Percentiles rank a stretch among this genome's conserved stretches.
Evolutionary conservation across 139 green algal genomes (phyloP).

Genomic region (Penium margaritaceum): DNA sequence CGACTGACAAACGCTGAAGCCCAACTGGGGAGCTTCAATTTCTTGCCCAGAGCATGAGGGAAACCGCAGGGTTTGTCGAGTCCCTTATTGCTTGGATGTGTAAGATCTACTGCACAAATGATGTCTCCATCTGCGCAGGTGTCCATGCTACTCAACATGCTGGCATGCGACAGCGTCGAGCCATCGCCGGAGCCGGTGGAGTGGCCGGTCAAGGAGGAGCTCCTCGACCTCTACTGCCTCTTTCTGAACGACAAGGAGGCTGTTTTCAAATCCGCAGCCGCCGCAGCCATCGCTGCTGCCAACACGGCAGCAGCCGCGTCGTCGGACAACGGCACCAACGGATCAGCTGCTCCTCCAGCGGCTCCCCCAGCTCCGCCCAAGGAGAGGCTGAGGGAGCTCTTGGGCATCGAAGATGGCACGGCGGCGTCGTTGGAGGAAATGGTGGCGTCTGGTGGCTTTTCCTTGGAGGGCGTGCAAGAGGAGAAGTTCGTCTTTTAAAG

Average conservation of each 20-base stretch:
- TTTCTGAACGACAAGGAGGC: conserved; percentile 45
- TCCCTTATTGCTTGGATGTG: no score
- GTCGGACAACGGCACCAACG: no score
- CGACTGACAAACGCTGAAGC: no score
- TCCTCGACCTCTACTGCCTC: conserved; percentile 76
- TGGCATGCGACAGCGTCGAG: conserved; percentile 48
- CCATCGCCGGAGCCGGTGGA: conserved; percentile 49
- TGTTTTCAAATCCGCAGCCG: neutral
- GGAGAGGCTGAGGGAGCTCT: conserved; percentile 14
- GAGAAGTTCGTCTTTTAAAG: conserved; percentile 38
- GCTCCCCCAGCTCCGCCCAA: no score
- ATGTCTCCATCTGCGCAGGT: neutral
- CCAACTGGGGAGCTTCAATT: no score
- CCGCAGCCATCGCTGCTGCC: no score
- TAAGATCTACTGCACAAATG: no score
- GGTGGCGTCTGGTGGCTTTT: conserved; percentile 20
- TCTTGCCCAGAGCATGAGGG: no score
- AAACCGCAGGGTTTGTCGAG: no score
- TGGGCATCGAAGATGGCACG: conserved; percentile 28
- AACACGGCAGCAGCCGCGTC: no score
- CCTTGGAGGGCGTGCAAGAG: neutral
- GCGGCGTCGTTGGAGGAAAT: conserved; percentile 10
- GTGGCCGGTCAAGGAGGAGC: conserved; percentile 57
- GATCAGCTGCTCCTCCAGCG: no score
- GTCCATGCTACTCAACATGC: conserved; percentile 19